Evolutionary conservation across 345 rosid genomes (phyloP), one percentile per base, ranked within the genome.

Genomic region (Pelargonium nanum): DNA sequence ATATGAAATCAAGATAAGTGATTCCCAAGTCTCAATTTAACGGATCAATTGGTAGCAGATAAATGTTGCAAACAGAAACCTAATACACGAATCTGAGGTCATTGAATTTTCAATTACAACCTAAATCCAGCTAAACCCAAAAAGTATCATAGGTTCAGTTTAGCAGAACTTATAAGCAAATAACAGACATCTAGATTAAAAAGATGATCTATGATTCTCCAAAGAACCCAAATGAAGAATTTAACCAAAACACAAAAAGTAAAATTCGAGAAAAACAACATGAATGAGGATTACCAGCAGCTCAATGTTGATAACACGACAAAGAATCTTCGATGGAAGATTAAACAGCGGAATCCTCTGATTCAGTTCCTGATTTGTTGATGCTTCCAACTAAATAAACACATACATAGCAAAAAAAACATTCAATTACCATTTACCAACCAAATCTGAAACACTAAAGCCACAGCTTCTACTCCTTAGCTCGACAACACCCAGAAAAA

Each of bases 241-340:
- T 20, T 20, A 22, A 10, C 40, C 26, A 50, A 65, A 13, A 52
- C 19, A 2, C 23, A 9, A 19, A 32, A 24, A 19, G 8, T 19
- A 19, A 22, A 15, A 60, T 32, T 51, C 22, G 55, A 19, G 24
- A 32, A 61, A 20, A 45, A 22, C 24, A 30, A 25, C 21, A 56
- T 22, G 0, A 19, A n/a, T 40, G 60, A 64, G 9, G 40, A 64
- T 63, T 72, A 92, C 99, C 96, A 82, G 75, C 21, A 84, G 76
- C 54, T 82, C 79, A 59, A 87, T 77, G 85, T 87, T 62, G 70
- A 89, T 62, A 56, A 89, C 92, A 53, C 78, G 82, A 70, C 97
- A 93, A 32, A 83, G 92, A 64, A 93, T 89, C 86, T 85, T 89
- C 1, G 94, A 52, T 60, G 85, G 80, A 66, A 89, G 93, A 58